Evolutionary conservation across 148 eudicot species (phyloP), one percentile per base, ranked within the genome.

Genomic region (Camellia granthamiana): DNA sequence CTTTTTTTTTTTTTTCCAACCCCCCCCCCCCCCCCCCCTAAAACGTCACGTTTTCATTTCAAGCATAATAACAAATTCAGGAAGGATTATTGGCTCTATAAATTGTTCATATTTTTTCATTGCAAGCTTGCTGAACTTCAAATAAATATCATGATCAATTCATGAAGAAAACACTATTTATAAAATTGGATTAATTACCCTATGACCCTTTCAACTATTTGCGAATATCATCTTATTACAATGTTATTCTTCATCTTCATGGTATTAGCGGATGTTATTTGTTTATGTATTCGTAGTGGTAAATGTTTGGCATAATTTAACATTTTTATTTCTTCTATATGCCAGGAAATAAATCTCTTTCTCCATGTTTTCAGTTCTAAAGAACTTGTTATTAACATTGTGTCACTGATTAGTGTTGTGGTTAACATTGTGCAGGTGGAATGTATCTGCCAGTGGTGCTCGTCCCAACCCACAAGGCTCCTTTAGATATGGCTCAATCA

Each of bases 391-490:
- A 30, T 10, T 3, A 30, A 11, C 4, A 0, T 66, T 52, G 44
- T 74, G 21, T 56, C 12, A 14, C 61, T 44, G 5, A 69, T n/a
- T 18, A 30, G 60, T 69, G 41, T 18, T 18, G 11, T 79, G 78
- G 19, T 56, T 58, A 43, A 54, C 82, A 52, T 74, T 49, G n/a
- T 83, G 81, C 85, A 96, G 99, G 92, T 93, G 98, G 98, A 96
- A 96, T 86, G 99, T 93, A 78, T 82, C 92, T 61, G 99, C 99
- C 56, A 92, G 97, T 84, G 99, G 99, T 81, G 99, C 99, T 54
- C 99, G 99, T 38, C 99, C 99, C 55, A 96, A 96, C 69, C 99
- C 99, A 83, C 99, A 96, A 81, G 99, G 99, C 67, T 92, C 99
- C 1, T 96, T 96, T 68, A 92, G 83, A 70, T 96, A 96, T 56